Evolutionary conservation across 768 basidiomycete species (phyloP), one percentile per base, ranked within the genome.

Genomic region (Russula earlei): DNA sequence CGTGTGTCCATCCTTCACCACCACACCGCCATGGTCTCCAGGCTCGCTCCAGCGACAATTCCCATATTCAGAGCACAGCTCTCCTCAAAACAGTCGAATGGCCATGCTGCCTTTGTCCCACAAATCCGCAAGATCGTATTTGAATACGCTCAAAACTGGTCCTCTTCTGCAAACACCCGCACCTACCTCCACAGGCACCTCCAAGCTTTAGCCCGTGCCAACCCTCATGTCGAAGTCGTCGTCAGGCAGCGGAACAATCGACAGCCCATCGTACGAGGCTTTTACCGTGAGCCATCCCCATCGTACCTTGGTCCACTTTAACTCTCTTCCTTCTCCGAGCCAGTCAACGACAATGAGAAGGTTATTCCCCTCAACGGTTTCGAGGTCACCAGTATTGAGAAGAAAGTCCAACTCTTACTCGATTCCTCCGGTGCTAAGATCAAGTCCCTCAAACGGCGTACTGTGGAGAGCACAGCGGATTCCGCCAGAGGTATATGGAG

Each of bases 401-500:
- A 81, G 67, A 95, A 94, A 71, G 79, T 91, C 53, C 75, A 87
- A 61, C 80, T 95, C 27, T 74, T 94, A 38, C 80, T 95, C 47
- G 90, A 91, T 69, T 82, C 91, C 33, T 91, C 89, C 6, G 92
- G 92, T 22, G 81, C 84, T 43, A 88, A 90, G 70, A 91, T 94
- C 55, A 83, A 82, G 67, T 76, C 84, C 14, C 72, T 93, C 65
- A 91, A 91, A 67, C 79, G 74, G 45, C 70, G 81, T 56, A 75
- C 78, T 17, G 85, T 95, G 27, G 82, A 88, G 74, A 89, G 86
- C 65, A 80, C 78, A 27, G 83, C 85, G 48, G 87, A 89, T 71
- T 78, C 88, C 17, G 76, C 87, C 10, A 82, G 91, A 67, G 91
- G 91, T 51, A 88, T 93, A 61, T 93, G 90, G 91, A 87, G 85